phyloP scores from a whole-genome alignment of 2,329 filamentous ascomycete genomes.

The Alternaria sp. region DNA sequence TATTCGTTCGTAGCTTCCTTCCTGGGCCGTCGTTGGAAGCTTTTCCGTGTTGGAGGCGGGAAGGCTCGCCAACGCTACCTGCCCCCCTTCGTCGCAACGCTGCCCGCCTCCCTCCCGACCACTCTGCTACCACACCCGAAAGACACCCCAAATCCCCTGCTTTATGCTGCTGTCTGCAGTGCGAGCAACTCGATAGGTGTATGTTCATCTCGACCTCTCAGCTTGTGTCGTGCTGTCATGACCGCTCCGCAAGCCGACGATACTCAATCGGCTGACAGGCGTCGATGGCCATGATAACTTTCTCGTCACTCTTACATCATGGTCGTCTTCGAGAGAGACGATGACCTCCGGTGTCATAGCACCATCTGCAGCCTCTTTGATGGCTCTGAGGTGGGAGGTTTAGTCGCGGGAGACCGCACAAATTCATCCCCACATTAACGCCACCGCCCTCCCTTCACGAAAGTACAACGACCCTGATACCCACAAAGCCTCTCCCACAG shows the following conservation, averaged over 20 bases:
- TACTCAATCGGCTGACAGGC: not conserved
- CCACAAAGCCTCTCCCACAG: not conserved
- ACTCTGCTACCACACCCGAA: not conserved
- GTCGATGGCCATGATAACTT: not conserved
- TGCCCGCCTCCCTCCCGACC: not conserved
- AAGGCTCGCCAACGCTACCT: not conserved
- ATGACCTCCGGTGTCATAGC: not conserved
- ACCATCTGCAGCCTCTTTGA: not conserved
- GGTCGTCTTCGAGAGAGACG: not conserved
- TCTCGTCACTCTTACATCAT: not conserved
- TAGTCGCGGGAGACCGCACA: not conserved
- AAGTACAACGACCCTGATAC: conserved; percentile 1
- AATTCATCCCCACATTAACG: not conserved
- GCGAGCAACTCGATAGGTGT: not conserved
- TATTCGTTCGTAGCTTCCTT: not conserved
- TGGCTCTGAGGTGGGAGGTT: not conserved
- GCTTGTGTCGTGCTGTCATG: not conserved
- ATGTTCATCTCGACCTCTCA: not conserved
- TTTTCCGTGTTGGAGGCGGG: not conserved
- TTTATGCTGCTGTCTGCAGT: not conserved
- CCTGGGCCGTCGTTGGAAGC: not conserved
- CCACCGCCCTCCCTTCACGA: not conserved
- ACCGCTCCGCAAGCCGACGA: not conserved
- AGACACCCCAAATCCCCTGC: not conserved
- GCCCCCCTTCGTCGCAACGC: not conserved